A percentile compares a stretch with the other conserved stretches of the same genome.
Evolutionary conservation across 1,284 basidiomycete genomes (phyloP).

Genomic region (Ceratorhiza oryzae-sativae): DNA sequence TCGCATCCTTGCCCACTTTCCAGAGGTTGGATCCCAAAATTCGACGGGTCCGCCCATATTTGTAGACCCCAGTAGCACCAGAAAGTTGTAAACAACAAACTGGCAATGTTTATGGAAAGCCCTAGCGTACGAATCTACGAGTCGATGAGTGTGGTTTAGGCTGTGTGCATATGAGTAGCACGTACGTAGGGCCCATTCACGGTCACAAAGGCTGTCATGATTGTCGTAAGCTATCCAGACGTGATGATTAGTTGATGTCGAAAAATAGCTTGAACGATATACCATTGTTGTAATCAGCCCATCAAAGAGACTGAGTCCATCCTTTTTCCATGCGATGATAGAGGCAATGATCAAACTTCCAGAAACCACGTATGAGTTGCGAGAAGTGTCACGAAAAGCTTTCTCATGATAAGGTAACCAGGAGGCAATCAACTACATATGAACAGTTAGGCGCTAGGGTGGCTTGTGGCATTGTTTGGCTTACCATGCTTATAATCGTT

Average conservation of each 20-base stretch:
- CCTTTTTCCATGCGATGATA: conserved; percentile 7
- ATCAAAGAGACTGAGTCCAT: conserved; percentile 22
- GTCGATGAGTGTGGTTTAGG: neutral
- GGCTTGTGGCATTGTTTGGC: neutral
- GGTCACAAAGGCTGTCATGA: conserved; percentile 36
- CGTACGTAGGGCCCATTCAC: conserved; percentile 31
- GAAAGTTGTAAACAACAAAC: conserved; percentile 27
- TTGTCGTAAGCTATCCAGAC: conserved; percentile 25
- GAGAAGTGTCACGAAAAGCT: conserved; percentile 34
- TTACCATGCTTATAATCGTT: conserved; percentile 27
- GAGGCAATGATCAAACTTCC: conserved; percentile 31
- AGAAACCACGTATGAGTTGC: conserved; percentile 31
- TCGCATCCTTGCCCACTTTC: neutral
- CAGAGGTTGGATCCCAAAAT: neutral
- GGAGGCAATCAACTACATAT: conserved; percentile 11
- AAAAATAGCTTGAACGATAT: neutral
- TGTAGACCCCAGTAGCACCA: conserved; percentile 38
- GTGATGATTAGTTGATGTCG: neutral
- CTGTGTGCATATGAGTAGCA: neutral
- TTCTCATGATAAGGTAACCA: conserved; percentile 25
- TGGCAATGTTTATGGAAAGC: conserved; percentile 25
- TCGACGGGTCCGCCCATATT: conserved; percentile 21
- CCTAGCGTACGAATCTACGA: conserved; percentile 15
- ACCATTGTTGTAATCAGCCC: conserved; percentile 22
- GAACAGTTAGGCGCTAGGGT: neutral